Evolutionary conservation across 129 eudicot genomes (phyloP).

Genomic region (Mikania micrantha): DNA sequence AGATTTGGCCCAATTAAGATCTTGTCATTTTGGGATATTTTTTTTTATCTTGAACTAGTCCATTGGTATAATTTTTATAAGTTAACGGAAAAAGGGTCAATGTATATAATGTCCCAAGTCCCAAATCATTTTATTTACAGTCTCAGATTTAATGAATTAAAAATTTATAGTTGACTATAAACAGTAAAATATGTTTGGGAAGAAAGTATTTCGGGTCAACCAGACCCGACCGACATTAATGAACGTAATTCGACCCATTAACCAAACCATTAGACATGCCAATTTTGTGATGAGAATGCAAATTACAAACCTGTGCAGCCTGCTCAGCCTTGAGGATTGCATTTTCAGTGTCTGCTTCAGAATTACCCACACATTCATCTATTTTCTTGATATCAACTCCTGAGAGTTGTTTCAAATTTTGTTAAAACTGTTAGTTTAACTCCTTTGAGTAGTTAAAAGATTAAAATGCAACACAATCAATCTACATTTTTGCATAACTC

Average conservation of each 20-base stretch:
- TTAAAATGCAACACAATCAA: neutral
- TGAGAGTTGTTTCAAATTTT: neutral
- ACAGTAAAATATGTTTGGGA: too few species aligned
- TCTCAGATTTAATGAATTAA: too few species aligned
- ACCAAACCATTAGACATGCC: neutral
- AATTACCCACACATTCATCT: conserved; percentile 68
- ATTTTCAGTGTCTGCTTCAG: conserved; percentile 55
- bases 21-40: too few species aligned
- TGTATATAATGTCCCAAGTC: too few species aligned
- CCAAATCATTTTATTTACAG: too few species aligned
- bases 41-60: too few species aligned
- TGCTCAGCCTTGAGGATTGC: conserved; percentile 68
- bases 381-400: conserved; percentile 62
- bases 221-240: neutral
- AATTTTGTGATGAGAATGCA: neutral
- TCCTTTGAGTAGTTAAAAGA: neutral
- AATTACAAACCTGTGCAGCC: conserved; percentile 59
- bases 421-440: neutral
- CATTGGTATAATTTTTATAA: too few species aligned
- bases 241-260: neutral
- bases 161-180: too few species aligned
- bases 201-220: neutral
- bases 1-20: too few species aligned
- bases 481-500: conserved; percentile 9
- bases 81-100: too few species aligned